Percentiles rank a stretch among this genome's conserved stretches.
Conservation (phyloP, 192 early-diverging fungal genomes). For the Mortierella alpina region DNA sequence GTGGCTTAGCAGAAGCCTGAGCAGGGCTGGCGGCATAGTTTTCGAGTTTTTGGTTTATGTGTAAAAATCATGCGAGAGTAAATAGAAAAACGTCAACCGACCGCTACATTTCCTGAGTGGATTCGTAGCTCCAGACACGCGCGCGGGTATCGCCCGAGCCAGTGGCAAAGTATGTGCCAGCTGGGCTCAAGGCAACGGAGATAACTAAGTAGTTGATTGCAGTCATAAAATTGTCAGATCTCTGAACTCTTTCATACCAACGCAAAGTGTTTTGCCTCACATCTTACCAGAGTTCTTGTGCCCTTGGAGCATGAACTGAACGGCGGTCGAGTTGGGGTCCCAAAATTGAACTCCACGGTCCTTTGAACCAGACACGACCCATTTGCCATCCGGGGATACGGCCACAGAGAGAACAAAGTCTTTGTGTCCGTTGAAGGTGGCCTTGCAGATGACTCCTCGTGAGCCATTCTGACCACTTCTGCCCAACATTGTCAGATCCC, state of each 20-base stretch:
- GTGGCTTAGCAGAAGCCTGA: neutral
- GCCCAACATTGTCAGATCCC: conserved; percentile 78
- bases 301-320: conserved; percentile 89
- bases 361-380: conserved; percentile 93
- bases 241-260: neutral
- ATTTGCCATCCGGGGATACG: conserved; percentile 83
- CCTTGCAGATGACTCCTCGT: conserved; percentile 53
- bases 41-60: neutral
- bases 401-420: conserved; percentile 99
- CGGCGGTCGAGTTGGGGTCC: conserved; percentile 81
- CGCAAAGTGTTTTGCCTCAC: neutral
- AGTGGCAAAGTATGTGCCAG: conserved; percentile 91
- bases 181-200: conserved; percentile 85
- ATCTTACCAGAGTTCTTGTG: conserved; percentile 93
- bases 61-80: neutral
- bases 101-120: conserved; percentile 19
- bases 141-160: conserved; percentile 94
- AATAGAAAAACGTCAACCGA: conserved; percentile 9
- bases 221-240: neutral
- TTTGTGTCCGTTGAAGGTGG: conserved; percentile 66
- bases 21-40: neutral
- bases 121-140: conserved; percentile 89
- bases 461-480: conserved; percentile 45
- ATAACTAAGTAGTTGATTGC: conserved; percentile 72
- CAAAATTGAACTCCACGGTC: conserved; percentile 95